Evolutionary conservation across 2,329 filamentous ascomycete genomes (phyloP).

Genomic region (Fusarium avenaceum): DNA sequence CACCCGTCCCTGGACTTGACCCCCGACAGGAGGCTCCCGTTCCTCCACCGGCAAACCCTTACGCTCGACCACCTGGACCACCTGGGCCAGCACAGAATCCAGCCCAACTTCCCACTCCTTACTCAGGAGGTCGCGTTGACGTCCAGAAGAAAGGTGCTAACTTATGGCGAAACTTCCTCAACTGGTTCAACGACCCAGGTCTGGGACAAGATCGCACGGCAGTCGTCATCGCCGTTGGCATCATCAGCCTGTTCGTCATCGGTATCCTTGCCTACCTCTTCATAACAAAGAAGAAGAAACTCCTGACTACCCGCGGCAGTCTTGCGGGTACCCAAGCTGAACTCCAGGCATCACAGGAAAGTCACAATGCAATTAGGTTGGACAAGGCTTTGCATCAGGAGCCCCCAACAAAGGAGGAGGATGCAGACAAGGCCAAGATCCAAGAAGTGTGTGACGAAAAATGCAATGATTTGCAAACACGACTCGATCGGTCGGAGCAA

Average conservation of each 20-base stretch:
- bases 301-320: not conserved
- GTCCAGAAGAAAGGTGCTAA: too few species aligned
- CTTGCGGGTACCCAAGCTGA: not conserved
- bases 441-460: too few species aligned
- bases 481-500: too few species aligned
- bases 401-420: too few species aligned
- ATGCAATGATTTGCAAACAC: too few species aligned
- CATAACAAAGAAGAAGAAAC: not conserved
- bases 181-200: not conserved
- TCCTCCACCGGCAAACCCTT: too few species aligned
- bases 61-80: too few species aligned
- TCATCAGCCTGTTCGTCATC: not conserved
- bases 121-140: not conserved
- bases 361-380: fast-evolving
- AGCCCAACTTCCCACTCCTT: not conserved
- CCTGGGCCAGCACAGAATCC: too few species aligned
- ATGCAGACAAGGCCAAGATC: too few species aligned
- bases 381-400: too few species aligned
- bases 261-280: not conserved
- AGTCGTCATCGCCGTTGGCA: not conserved
- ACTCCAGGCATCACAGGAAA: not conserved
- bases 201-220: not conserved
- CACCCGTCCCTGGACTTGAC: too few species aligned
- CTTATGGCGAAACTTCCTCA: not conserved
- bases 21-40: too few species aligned